Evolutionary conservation across 352 stramenopile species (phyloP).

Genomic region (Thalassiosira exigua): DNA sequence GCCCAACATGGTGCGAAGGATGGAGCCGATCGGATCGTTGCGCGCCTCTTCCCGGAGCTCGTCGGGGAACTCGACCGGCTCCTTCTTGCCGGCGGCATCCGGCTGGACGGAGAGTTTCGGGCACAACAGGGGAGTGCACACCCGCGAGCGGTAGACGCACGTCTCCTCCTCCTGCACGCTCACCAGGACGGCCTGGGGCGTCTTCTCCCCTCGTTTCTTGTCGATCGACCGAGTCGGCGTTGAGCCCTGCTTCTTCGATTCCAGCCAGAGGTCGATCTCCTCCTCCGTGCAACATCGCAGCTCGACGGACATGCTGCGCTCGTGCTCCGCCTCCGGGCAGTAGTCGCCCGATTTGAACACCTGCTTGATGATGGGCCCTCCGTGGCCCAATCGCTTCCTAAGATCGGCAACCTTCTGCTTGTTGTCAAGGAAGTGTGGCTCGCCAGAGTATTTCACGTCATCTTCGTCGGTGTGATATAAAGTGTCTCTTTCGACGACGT

Average conservation of each 20-base stretch:
- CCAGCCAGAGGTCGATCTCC: constrained; percentile 55
- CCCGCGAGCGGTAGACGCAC: constrained; percentile 48
- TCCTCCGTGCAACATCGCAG: constrained; percentile 71
- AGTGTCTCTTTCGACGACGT: not conserved
- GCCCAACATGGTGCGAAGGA: constrained; percentile 34
- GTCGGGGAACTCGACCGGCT: not conserved
- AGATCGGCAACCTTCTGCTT: constrained; percentile 1
- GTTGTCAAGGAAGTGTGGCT: constrained; percentile 4
- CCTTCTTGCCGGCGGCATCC: constrained; percentile 4
- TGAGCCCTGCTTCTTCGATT: constrained; percentile 21
- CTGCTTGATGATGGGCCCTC: constrained; percentile 33
- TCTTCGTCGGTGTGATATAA: constrained; percentile 16
- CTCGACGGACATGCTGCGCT: constrained; percentile 55
- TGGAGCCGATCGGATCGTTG: constrained; percentile 18
- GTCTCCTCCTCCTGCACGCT: constrained; percentile 47
- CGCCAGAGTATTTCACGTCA: constrained; percentile 8
- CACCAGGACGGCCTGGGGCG: constrained; percentile 38
- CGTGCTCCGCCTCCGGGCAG: constrained; percentile 63
- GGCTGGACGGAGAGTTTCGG: constrained; percentile 8
- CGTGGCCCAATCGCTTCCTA: constrained; percentile 1
- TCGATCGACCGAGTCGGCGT: not conserved
- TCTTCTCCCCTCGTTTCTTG: constrained; percentile 7
- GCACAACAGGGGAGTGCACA: constrained; percentile 62
- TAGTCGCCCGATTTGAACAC: constrained; percentile 60
- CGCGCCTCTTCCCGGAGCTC: not conserved